These are phyloP conservation scores for Salvia splendens DNA, from an alignment of 257 asterid species.

Conservation along the genomic window DNA sequence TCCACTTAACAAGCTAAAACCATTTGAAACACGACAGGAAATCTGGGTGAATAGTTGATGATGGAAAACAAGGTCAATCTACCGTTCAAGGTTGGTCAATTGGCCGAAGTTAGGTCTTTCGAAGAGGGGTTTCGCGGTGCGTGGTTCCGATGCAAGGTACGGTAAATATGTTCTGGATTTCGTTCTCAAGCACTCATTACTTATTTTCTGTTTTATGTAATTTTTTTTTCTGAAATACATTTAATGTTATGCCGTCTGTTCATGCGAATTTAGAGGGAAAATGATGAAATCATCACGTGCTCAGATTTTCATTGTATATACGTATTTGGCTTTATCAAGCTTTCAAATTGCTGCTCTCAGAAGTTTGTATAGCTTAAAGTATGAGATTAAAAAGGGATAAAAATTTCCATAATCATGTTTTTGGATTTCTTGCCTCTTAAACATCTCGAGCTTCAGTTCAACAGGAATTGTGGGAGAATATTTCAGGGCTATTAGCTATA, in stretches of 20 bases:
- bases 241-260: not conserved
- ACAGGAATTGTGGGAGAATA: not conserved
- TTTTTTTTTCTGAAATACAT: no score
- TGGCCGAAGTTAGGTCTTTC: slow-evolving; percentile 50
- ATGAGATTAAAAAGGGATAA: not conserved
- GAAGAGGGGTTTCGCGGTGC: slow-evolving; percentile 55
- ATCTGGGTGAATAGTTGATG: no score
- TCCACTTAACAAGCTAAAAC: no score
- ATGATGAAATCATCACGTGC: no score
- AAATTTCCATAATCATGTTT: not conserved
- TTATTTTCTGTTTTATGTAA: no score
- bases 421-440: no score
- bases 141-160: slow-evolving; percentile 59
- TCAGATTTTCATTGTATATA: not conserved
- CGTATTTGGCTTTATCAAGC: not conserved
- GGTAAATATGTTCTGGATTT: not conserved
- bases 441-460: not conserved
- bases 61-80: not conserved
- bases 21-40: no score
- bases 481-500: no score
- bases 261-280: not conserved
- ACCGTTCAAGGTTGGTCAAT: slow-evolving; percentile 50
- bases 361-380: not conserved
- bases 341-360: not conserved
- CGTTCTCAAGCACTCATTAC: no score